These are phyloP conservation scores for Agaricus bisporus DNA, from an alignment of 768 basidiomycete genomes.

Conservation along the genomic window DNA sequence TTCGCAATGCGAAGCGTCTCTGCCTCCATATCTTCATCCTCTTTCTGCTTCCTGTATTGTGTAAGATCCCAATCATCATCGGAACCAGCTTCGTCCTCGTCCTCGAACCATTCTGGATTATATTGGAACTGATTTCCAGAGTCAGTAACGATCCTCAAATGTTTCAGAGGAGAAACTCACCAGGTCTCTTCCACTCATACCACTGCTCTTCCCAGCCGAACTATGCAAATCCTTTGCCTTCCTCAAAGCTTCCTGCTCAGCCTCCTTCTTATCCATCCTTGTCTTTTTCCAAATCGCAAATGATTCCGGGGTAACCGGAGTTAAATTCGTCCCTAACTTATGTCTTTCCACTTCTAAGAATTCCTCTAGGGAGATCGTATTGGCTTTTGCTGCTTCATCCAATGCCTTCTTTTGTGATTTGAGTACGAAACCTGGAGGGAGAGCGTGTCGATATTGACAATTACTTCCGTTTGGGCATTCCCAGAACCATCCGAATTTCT, in stretches of 20 bases:
- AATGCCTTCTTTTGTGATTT: slow-evolving; percentile 90
- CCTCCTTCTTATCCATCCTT: slow-evolving; percentile 90
- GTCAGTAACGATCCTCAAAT: not conserved
- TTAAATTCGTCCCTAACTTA: slow-evolving; percentile 85
- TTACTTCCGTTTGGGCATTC: slow-evolving; percentile 84
- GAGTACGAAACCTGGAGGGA: slow-evolving; percentile 94
- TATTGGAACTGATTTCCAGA: slow-evolving; percentile 68
- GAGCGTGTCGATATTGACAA: slow-evolving; percentile 92
- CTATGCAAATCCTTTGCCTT: slow-evolving; percentile 79
- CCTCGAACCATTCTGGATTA: slow-evolving; percentile 92
- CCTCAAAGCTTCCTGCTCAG: slow-evolving; percentile 73
- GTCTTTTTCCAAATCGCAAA: slow-evolving; percentile 97
- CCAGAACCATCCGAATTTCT: slow-evolving; percentile 98
- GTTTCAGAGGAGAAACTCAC: slow-evolving; percentile 35
- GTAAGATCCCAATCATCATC: slow-evolving; percentile 55
- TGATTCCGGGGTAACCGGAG: slow-evolving; percentile 87
- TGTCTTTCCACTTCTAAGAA: slow-evolving; percentile 98
- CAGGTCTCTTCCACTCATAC: slow-evolving; percentile 95
- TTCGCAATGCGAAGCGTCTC: slow-evolving; percentile 48
- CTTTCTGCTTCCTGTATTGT: slow-evolving; percentile 56
- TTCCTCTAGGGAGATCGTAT: slow-evolving; percentile 88
- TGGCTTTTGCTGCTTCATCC: slow-evolving; percentile 87
- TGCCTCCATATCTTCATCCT: slow-evolving; percentile 49
- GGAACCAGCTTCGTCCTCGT: slow-evolving; percentile 50
- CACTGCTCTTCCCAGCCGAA: slow-evolving; percentile 83